Evolutionary conservation across 495 filamentous ascomycete genomes (phyloP), one percentile per base, ranked within the genome.

Genomic region (Penicillium cosmopolitanum): DNA sequence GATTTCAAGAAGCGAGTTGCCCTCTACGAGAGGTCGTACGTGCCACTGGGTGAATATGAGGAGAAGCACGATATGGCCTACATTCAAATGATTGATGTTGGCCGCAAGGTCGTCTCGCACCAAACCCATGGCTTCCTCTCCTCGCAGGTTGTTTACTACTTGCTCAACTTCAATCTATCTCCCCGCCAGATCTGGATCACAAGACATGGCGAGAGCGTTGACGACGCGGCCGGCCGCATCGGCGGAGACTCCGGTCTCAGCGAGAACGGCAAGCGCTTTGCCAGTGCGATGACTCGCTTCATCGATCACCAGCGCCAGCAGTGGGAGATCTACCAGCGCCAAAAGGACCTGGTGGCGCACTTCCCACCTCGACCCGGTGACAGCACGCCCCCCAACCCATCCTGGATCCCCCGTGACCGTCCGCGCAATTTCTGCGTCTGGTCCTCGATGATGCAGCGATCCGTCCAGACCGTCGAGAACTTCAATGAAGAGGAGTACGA

Each of bases 401-500:
- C 96, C 59, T 88, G 92, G 66, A 73, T 79, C 7, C 76, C 78
- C 2, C 68, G 71, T 38, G 79, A 82, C 44, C 69, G 71, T 15
- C 84, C 87, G 23, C 96, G 96, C 76, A 95, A 93, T 66, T 97
- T 96, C 71, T 98, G 95, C 72, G 90, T 98, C 23, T 98, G 95
- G 95, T 96, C 94, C 11, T 95, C 90, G 11, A 98, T 97, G 94
- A 85, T 98, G 64, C 87, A 89, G 65, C 87, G 95, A 48, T 89
- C 89, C 51, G 83, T 94, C 50, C 83, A 96, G 65, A 93, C 93
- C 1, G 92, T 90, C 0, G 83, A 93, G 53, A 85, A 87, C 67
- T 98, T 98, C 73, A 89, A 91, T 55, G 95, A 98, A 60, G 95
- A 98, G n/a, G 91, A 97, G 23, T 98, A 92, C 68, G 95, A 98